Evolutionary conservation across 306 rosid species (phyloP), one percentile per base, ranked within the genome.

Genomic region (Begonia fuchsioides): DNA sequence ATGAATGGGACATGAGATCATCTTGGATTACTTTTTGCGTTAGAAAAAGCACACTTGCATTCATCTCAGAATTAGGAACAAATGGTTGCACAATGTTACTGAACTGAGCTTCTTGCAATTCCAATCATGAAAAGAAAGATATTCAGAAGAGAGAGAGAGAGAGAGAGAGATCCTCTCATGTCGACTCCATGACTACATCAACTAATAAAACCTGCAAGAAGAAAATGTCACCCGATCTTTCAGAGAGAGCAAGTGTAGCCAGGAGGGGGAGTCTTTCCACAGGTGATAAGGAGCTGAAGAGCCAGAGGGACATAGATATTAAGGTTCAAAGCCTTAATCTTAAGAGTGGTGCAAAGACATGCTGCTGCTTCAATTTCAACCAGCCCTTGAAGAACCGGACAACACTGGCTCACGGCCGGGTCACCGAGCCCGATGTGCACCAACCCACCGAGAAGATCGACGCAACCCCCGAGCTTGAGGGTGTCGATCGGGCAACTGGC

Each of bases 201-300:
- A 20, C 62, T 63, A 60, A 32, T 56, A 62, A 39, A 40, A 62
- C 82, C 94, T 85, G 80, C 76, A 69, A 41, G 40, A 32, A 2
- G 16, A 15, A 6, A 45, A 13, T 14, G 15, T 44, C 9, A 43
- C 3, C 20, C 20, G 11, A 32, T 60, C 50, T 56, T 65, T 48
- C 76, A 90, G 38, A 90, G 80, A 52, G 94, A 60, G 79, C 98
- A 92, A 13, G 98, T 92, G 83, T 68, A 92, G 57, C 98, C 98
- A 68, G 93, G 78, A 64, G 98, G 96, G 57, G 98, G 98, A 3
- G 71, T 58, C 65, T 92, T 92, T 2, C 98, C 98, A 68, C 98
- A 92, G 47, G 93, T 44, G 13, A 92, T 56, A 12, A 92, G 94
- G 13, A 92, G 94, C 75, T 92, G 94, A 68, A 92, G 83, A 61